Evolutionary conservation across 352 stramenopile genomes (phyloP).

Genomic region (Plasmopara halstedii): DNA sequence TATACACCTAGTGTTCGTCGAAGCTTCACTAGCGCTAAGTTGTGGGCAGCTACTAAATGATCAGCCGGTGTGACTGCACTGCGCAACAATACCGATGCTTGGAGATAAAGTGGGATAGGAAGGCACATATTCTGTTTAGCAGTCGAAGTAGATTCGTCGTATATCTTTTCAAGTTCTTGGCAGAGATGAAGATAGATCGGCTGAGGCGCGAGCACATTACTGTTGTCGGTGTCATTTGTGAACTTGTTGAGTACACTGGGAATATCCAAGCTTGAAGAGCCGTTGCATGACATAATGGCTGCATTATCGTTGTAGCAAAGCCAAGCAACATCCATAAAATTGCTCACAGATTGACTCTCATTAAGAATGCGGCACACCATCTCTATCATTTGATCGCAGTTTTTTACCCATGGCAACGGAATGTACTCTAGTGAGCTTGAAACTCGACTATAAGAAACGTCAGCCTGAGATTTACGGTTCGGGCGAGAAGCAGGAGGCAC

Average conservation of each 20-base stretch:
- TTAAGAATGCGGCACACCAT: slow-evolving; percentile 48
- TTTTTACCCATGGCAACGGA: slow-evolving; percentile 42
- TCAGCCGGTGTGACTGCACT: slow-evolving; percentile 47
- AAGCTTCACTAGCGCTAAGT: slow-evolving; percentile 29
- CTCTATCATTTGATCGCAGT: slow-evolving; percentile 31
- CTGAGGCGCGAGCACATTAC: slow-evolving; percentile 22
- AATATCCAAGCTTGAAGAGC: slow-evolving; percentile 39
- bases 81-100: slow-evolving; percentile 52
- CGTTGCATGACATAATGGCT: slow-evolving; percentile 41
- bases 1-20: slow-evolving; percentile 42
- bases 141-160: slow-evolving; percentile 15
- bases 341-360: slow-evolving; percentile 44
- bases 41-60: slow-evolving; percentile 33
- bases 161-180: slow-evolving; percentile 42
- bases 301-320: slow-evolving; percentile 72
- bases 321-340: slow-evolving; percentile 70
- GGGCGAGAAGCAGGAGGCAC: slow-evolving; percentile 69
- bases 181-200: slow-evolving; percentile 59
- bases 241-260: slow-evolving; percentile 53
- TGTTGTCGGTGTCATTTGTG: slow-evolving; percentile 13
- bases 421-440: slow-evolving; percentile 69
- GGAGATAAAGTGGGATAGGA: slow-evolving; percentile 36
- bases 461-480: slow-evolving; percentile 73
- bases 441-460: slow-evolving; percentile 79
- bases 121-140: neutral